Conservation (phyloP, 768 basidiomycete genomes). For the Lactarius hengduanensis region DNA sequence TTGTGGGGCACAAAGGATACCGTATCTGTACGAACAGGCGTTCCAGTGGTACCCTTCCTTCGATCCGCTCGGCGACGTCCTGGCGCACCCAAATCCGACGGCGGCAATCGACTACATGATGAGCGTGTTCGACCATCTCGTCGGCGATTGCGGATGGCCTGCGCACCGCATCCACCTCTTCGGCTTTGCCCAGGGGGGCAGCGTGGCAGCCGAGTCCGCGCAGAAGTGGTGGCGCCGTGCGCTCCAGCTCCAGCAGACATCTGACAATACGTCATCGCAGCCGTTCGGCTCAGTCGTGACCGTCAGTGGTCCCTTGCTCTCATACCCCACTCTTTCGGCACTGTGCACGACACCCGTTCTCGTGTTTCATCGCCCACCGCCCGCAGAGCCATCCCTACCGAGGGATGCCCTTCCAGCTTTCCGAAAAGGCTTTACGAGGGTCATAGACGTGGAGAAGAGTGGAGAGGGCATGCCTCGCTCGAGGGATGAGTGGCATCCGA, state of each 20-base stretch:
- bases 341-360: slow-evolving; percentile 61
- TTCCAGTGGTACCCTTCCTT: slow-evolving; percentile 89
- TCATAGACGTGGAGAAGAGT: slow-evolving; percentile 49
- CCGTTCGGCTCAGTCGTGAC: slow-evolving; percentile 65
- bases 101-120: slow-evolving; percentile 57
- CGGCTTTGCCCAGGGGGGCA: slow-evolving; percentile 87
- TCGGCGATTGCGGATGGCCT: slow-evolving; percentile 62
- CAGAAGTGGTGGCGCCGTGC: slow-evolving; percentile 47
- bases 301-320: slow-evolving; percentile 72
- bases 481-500: slow-evolving; percentile 73
- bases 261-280: slow-evolving; percentile 28
- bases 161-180: slow-evolving; percentile 73
- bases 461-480: slow-evolving; percentile 72
- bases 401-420: slow-evolving; percentile 50
- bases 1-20: slow-evolving; percentile 49
- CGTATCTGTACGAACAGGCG: slow-evolving; percentile 73
- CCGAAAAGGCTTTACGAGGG: slow-evolving; percentile 55
- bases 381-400: slow-evolving; percentile 46
- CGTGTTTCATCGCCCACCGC: slow-evolving; percentile 52
- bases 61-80: slow-evolving; percentile 70
- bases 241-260: slow-evolving; percentile 18
- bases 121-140: slow-evolving; percentile 55
- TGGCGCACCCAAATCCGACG: slow-evolving; percentile 71
- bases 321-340: slow-evolving; percentile 62
- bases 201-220: slow-evolving; percentile 66